Conservation (phyloP, 2,329 filamentous ascomycete genomes). For the Cercospora sp. region DNA sequence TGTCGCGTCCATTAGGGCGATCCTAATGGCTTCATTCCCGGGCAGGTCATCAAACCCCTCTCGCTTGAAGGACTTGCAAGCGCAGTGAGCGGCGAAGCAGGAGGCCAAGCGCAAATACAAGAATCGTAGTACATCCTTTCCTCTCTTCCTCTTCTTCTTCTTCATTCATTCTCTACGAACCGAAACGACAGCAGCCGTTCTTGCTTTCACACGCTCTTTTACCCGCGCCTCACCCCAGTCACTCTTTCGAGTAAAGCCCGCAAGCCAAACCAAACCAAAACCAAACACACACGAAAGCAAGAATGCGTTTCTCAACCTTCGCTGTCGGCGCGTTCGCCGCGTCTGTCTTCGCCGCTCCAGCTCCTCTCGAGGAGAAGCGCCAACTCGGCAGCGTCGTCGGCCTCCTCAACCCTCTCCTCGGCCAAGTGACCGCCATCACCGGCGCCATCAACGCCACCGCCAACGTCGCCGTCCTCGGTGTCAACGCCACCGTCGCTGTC, state of each 20-base stretch:
- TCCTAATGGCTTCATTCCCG: not conserved
- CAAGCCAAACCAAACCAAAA: not conserved
- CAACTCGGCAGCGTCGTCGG: slow-evolving; percentile 16
- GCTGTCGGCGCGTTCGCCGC: slow-evolving; percentile 24
- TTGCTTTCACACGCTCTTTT: slow-evolving; percentile 15
- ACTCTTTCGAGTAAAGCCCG: slow-evolving; percentile 21
- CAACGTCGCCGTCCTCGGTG: slow-evolving; percentile 7
- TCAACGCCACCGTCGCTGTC: slow-evolving; percentile 14
- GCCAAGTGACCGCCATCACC: slow-evolving; percentile 17
- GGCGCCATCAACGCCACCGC: slow-evolving; percentile 14
- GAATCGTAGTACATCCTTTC: slow-evolving; percentile 5
- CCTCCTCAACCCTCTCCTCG: slow-evolving; percentile 17
- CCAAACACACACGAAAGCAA: slow-evolving; percentile 16
- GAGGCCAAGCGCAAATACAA: slow-evolving; percentile 12
- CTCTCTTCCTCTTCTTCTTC: slow-evolving; percentile 1
- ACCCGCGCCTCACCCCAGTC: slow-evolving; percentile 19
- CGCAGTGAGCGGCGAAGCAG: not conserved
- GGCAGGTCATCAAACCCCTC: slow-evolving; percentile 8
- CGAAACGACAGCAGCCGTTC: slow-evolving; percentile 15
- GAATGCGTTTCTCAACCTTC: slow-evolving; percentile 27
- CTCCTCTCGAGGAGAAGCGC: slow-evolving; percentile 17
- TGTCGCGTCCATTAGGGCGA: not conserved
- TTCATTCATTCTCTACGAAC: slow-evolving; percentile 6
- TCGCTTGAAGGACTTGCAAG: slow-evolving; percentile 2
- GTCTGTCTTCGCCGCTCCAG: slow-evolving; percentile 23